These are phyloP conservation scores for Volvox carteri DNA, from an alignment of 163 green algal genomes.

Conservation along the genomic window DNA sequence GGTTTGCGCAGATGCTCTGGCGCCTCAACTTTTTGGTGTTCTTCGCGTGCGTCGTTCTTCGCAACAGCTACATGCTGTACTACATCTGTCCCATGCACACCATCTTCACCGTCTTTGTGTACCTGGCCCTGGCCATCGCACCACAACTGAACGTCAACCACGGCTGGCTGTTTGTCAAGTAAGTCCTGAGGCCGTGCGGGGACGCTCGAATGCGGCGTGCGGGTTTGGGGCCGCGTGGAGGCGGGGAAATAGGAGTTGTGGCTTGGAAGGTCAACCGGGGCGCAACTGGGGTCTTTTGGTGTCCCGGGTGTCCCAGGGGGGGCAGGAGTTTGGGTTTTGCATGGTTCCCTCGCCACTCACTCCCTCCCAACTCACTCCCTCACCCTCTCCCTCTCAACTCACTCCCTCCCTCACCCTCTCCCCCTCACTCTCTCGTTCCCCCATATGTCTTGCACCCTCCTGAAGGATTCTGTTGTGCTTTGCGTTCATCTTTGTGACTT, in stretches of 20 bases:
- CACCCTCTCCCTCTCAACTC: no score
- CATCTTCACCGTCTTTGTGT: conserved; percentile 96
- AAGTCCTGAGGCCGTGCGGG: no score
- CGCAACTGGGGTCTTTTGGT: no score
- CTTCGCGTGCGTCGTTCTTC: conserved; percentile 86
- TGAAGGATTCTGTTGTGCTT: conserved; percentile 77
- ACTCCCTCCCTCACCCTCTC: neutral
- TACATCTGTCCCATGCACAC: conserved; percentile 99
- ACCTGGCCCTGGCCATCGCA: conserved; percentile 78
- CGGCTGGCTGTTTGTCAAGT: conserved; percentile 80
- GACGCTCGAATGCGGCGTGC: no score
- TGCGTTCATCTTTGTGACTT: conserved; percentile 81
- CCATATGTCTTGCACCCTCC: no score
- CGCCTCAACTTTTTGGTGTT: conserved; percentile 92
- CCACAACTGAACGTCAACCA: conserved; percentile 82
- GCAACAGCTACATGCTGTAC: conserved; percentile 98
- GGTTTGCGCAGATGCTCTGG: conserved; percentile 95
- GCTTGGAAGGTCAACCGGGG: no score
- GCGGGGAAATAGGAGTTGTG: no score
- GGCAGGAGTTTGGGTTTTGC: no score
- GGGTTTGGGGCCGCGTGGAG: no score
- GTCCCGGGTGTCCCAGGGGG: no score
- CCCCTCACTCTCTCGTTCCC: neutral
- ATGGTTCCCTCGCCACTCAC: no score
- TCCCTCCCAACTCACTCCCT: no score